Evolutionary conservation across 108 stramenopile genomes (phyloP).

Genomic region (Pseudonitzschia multiseries): DNA sequence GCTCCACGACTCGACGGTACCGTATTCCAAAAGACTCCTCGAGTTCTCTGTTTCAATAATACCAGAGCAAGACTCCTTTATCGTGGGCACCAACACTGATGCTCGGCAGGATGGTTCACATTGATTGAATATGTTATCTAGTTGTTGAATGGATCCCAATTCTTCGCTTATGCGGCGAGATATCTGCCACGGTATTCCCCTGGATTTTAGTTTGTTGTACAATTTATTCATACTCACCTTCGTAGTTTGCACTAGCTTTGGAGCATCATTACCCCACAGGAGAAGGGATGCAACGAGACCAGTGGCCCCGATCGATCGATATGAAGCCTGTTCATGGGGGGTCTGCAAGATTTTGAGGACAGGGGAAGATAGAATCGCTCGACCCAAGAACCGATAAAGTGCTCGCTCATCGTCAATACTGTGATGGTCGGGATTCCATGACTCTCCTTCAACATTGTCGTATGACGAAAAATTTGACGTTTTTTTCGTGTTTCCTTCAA

Average conservation of each 20-base stretch:
- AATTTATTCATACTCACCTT: constrained; percentile 9
- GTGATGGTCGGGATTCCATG: constrained; percentile 23
- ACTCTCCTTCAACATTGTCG: constrained; percentile 13
- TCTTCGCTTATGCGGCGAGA: constrained; percentile 16
- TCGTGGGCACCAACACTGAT: neutral
- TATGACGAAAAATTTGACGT: constrained; percentile 21
- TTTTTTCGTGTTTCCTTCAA: constrained; percentile 29
- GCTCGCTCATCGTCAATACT: constrained; percentile 30
- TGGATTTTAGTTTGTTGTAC: constrained; percentile 18
- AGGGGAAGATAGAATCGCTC: constrained; percentile 26
- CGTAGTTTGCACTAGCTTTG: neutral
- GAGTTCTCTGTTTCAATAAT: constrained; percentile 19
- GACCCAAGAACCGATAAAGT: constrained; percentile 23
- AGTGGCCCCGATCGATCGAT: constrained; percentile 33
- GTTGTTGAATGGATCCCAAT: constrained; percentile 19
- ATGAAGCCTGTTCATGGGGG: constrained; percentile 26
- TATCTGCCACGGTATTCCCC: constrained; percentile 36
- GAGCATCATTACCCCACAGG: neutral
- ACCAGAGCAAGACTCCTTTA: constrained; percentile 12
- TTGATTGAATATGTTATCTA: constrained; percentile 6
- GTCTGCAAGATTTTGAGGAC: constrained; percentile 31
- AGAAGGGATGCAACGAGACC: constrained; percentile 31
- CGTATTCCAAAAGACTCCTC: constrained; percentile 11
- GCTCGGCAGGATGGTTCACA: neutral
- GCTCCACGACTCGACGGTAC: constrained; percentile 7